These are phyloP conservation scores for Pterulicium gracile DNA, from an alignment of 1,284 basidiomycete genomes.

Conservation along the genomic window DNA sequence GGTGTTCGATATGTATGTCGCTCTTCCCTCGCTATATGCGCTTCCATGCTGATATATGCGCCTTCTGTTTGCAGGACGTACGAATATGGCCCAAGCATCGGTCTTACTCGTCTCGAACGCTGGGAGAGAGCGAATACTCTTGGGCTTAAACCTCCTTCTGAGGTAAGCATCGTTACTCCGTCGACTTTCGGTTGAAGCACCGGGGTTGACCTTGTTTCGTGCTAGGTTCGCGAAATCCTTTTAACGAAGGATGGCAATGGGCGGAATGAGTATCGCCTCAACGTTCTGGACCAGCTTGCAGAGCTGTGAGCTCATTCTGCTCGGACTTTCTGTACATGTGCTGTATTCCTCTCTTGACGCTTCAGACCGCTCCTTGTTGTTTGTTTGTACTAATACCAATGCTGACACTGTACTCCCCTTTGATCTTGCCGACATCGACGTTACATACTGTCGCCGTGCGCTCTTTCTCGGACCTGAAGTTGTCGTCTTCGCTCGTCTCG, in stretches of 20 bases:
- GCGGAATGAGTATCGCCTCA: constrained; percentile 32
- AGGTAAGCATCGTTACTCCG: constrained; percentile 37
- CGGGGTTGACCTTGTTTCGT: neutral
- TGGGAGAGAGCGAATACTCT: constrained; percentile 82
- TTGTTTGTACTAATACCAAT: no score
- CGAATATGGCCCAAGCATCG: constrained; percentile 81
- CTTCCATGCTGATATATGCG: neutral
- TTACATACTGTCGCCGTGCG: no score
- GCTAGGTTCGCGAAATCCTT: constrained; percentile 71
- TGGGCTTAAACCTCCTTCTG: constrained; percentile 75
- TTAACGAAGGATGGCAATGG: constrained; percentile 41
- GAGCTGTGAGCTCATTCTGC: no score
- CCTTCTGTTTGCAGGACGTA: constrained; percentile 40
- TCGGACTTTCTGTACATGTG: no score
- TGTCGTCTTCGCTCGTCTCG: no score
- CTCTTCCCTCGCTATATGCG: constrained; percentile 6
- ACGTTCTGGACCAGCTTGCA: constrained; percentile 21
- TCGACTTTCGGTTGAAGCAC: no score
- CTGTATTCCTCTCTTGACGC: no score
- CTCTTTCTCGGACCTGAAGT: no score
- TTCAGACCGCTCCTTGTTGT: no score
- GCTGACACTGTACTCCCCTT: no score
- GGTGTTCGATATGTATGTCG: constrained; percentile 64
- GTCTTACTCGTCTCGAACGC: constrained; percentile 73
- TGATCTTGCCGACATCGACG: no score